phyloP scores from a whole-genome alignment of 192 early-diverging fungal genomes.

The Coemansia sp. region DNA sequence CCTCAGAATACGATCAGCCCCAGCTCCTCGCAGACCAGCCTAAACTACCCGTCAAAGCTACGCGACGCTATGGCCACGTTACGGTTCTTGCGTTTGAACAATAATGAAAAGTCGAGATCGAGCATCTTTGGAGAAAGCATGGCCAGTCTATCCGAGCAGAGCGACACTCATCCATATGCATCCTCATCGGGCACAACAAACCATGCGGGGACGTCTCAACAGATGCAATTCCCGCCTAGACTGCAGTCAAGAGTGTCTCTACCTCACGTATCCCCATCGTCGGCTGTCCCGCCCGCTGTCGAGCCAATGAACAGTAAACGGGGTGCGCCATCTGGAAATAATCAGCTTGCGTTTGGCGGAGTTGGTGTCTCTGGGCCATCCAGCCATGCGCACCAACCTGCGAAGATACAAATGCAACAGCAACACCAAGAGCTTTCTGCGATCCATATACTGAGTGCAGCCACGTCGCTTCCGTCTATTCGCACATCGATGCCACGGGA shows the following conservation, averaged over 20 bases:
- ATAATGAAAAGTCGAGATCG: slow-evolving; percentile 29
- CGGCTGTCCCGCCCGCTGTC: neutral
- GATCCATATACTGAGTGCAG: slow-evolving; percentile 45
- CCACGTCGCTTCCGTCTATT: slow-evolving; percentile 48
- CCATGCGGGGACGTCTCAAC: slow-evolving; percentile 17
- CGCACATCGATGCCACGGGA: slow-evolving; percentile 27
- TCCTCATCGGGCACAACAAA: neutral
- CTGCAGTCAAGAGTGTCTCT: slow-evolving; percentile 39
- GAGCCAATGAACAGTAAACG: neutral
- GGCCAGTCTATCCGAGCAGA: slow-evolving; percentile 38
- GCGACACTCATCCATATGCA: slow-evolving; percentile 19
- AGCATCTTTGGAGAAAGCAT: slow-evolving; percentile 37
- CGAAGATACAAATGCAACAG: slow-evolving; percentile 4
- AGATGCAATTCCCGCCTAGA: slow-evolving; percentile 18
- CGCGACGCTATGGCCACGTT: slow-evolving; percentile 55
- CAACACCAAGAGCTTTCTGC: slow-evolving; percentile 44
- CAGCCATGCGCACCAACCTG: neutral
- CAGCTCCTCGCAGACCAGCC: slow-evolving; percentile 45
- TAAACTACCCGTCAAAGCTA: slow-evolving; percentile 51
- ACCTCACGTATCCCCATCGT: slow-evolving; percentile 19
- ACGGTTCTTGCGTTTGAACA: slow-evolving; percentile 42
- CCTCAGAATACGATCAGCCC: slow-evolving; percentile 28
- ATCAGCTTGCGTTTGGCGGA: slow-evolving; percentile 5
- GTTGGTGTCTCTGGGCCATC: slow-evolving; percentile 1
- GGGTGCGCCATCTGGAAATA: neutral